Evolutionary conservation across 768 basidiomycete genomes (phyloP).

Genomic region (Cantharellus anzutake): DNA sequence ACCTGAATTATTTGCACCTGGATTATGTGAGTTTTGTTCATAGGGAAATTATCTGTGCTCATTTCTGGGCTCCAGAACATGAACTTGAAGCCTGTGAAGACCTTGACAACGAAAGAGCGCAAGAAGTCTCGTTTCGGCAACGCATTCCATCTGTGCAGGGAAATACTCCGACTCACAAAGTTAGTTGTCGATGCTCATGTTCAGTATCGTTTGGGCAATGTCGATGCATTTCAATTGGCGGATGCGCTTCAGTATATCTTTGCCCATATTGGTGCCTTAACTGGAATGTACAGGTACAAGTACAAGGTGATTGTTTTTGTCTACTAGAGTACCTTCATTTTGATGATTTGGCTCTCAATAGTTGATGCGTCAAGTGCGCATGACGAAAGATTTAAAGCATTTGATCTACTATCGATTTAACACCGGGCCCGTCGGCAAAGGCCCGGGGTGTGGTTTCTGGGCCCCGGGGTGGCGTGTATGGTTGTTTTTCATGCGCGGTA

Average conservation of each 20-base stretch:
- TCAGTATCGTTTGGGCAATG: conserved; percentile 94
- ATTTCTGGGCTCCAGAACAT: conserved; percentile 34
- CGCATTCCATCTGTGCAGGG: conserved; percentile 94
- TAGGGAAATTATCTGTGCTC: background rate
- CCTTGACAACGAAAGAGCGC: conserved; percentile 94
- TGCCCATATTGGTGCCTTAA: conserved; percentile 89
- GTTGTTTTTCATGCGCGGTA: conserved; percentile 99
- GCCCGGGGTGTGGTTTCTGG: conserved; percentile 99
- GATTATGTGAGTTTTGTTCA: conserved; percentile 38
- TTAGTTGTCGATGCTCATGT: conserved; percentile 98
- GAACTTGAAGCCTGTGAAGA: conserved; percentile 80
- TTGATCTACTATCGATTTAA: conserved; percentile 98
- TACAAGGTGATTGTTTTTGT: conserved; percentile 48
- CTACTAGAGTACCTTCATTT: background rate
- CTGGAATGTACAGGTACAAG: conserved; percentile 97
- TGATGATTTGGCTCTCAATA: conserved; percentile 13
- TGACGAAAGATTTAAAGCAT: conserved; percentile 99
- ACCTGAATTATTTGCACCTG: conserved; percentile 81
- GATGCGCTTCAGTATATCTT: conserved; percentile 98
- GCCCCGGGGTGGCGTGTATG: conserved; percentile 99
- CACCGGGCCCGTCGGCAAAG: conserved; percentile 97
- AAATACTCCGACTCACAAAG: conserved; percentile 93
- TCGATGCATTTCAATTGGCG: conserved; percentile 97
- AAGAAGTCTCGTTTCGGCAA: conserved; percentile 99
- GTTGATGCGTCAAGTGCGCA: conserved; percentile 98